Base-by-base conservation (phyloP, 2,329 filamentous ascomycete species). In the Cladosporium sp. region DNA sequence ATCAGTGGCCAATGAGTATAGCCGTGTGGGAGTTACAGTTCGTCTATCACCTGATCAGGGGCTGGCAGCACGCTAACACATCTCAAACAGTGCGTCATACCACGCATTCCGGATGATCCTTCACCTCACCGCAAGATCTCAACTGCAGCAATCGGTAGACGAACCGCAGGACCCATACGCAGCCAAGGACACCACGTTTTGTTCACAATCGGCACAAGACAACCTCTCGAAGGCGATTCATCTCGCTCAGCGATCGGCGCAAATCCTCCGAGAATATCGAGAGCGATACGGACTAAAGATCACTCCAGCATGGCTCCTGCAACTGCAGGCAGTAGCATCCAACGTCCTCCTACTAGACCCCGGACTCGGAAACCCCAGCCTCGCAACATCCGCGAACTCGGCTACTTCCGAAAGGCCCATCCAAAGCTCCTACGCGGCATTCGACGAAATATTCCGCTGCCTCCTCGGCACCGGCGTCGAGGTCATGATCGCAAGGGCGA, bases 391-490 rank as follows among this genome's bases (percentile, higher is more conserved):
- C n/a, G n/a, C n/a, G n/a, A n/a, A n/a, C n/a, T n/a, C 18, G 19
- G 19, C 36, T 19, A 15, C 5, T 47, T 36, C 4, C 44, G n/a
- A 11, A 18, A 20, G 11, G 34, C 19, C 38, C 7, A 44, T 55
- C 43, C 4, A 15, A 15, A 27, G 44, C 36, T 55, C 54, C 1
- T 42, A 37, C 15, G n/a, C 49, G 3, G 54, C 54, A 13, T 51
- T 56, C 19, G 54, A 56, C 30, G 52, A 56, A 22, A 45, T 54
- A 36, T 56, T 56, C 34, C 52, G 54, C 27, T 54, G 44, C 19
- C 39, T 54, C 11, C 41, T 56, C 20, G 54, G 52, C 3, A 45
- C 50, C 3, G 52, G 49, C 7, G 49, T 54, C 11, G 44, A 56
- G 24, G 39, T 51, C 19, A 53, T 51, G 45, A 50, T 56, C 2